Conservation (phyloP, 148 eudicot species). For the Cornus florida region DNA sequence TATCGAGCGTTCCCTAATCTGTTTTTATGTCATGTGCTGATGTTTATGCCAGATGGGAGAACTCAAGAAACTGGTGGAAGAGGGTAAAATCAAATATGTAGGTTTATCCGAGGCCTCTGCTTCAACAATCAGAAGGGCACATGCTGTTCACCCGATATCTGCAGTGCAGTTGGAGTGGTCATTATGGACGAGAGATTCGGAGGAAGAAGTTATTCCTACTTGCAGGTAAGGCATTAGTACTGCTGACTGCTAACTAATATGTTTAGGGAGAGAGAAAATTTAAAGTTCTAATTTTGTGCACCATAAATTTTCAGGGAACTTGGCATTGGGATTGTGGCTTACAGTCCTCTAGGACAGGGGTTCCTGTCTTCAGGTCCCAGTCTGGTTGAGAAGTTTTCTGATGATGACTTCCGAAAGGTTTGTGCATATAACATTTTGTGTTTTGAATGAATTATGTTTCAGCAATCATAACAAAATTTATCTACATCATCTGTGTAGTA, state of each 20-base stretch:
- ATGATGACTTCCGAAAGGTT: neutral
- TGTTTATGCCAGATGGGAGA: neutral
- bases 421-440: too few relatives aligned
- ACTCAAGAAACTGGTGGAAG: neutral
- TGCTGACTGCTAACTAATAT: too few relatives aligned
- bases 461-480: too few relatives aligned
- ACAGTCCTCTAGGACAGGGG: neutral
- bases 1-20: too few relatives aligned
- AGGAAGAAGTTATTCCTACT: neutral
- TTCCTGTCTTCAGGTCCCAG: neutral
- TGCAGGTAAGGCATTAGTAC: neutral
- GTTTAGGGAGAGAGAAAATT: too few relatives aligned
- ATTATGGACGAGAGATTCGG: neutral
- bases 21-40: too few relatives aligned
- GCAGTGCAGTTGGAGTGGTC: neutral
- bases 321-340: neutral
- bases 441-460: too few relatives aligned
- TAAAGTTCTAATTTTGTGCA: too few relatives aligned
- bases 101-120: neutral
- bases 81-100: neutral
- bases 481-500: too few relatives aligned
- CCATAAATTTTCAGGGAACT: neutral
- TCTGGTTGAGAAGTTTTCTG: neutral
- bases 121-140: neutral
- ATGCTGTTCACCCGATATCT: neutral